Base-by-base conservation (phyloP, 768 basidiomycete genomes). In the Hygrocybe coccinea region DNA sequence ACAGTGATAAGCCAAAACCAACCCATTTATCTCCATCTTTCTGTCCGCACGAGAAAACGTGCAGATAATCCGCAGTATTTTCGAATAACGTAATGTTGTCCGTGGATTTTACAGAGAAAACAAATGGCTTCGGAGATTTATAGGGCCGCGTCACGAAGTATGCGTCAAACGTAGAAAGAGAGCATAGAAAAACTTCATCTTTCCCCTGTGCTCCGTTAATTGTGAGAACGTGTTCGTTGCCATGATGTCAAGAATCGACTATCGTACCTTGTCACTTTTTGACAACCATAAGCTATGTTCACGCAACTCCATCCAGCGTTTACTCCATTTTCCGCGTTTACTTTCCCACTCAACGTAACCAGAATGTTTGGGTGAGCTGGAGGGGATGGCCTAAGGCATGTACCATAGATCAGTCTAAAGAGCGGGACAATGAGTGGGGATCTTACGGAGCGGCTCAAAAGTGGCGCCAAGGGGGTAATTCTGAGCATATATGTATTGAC, bases 311-410 rank as follows among this genome's bases (percentile, higher is more conserved):
- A 99, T 76, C 83, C 86, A 95, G 34, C 92, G 82, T 71, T 97
- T 97, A 54, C 77, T 86, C 97, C 95, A 99, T 70, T 97, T 97
- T 35, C 93, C 93, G 56, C 87, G 83, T 72, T 95, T 97, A 44
- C 76, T 77, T 74, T 95, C 91, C 81, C 85, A 89, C 67, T 97
- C 90, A 22, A 97, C 83, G 64, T 85, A 93, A 5, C 87, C 76
- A 36, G 74, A 73, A 64, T 74, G 69, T 19, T 67, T 71, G 6
- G 80, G 75, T 22, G 79, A 71, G 58, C 71, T 76, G n/a, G 78
- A 69, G 17, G 74, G 77, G 15, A 74, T 73, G 50, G 71, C 71
- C 73, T 73, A 52, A 48, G 44, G 51, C 59, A 21, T 60, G 24
- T 33, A n/a, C 19, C 22, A 44, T 14, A 11, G 34, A 11, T 39